These are phyloP conservation scores for Phyllosticta citribraziliensis DNA, from an alignment of 2,329 filamentous ascomycete genomes.

Conservation along the genomic window DNA sequence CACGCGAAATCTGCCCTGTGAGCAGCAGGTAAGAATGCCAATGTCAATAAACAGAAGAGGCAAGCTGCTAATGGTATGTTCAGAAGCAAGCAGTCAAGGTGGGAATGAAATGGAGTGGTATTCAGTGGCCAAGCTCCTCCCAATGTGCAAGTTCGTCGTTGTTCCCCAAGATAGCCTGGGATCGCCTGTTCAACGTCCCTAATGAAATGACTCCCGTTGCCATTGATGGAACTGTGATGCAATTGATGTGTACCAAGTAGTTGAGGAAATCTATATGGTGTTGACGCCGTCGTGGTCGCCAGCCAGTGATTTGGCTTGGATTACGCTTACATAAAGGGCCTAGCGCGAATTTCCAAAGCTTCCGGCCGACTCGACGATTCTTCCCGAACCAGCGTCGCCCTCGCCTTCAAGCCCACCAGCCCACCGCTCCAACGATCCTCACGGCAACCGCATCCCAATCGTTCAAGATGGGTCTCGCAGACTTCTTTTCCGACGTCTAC, in stretches of 20 bases:
- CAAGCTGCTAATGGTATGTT: no score
- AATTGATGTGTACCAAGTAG: background rate
- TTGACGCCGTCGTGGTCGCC: background rate
- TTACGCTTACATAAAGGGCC: slow-evolving; percentile 8
- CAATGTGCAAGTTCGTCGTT: no score
- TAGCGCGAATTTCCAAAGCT: slow-evolving; percentile 6
- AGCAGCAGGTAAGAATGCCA: no score
- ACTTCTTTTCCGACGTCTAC: slow-evolving; percentile 55
- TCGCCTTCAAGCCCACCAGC: background rate
- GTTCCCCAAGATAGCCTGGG: no score
- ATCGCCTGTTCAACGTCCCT: no score
- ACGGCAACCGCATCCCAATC: slow-evolving; percentile 8
- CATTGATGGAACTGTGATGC: background rate
- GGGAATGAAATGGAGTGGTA: no score
- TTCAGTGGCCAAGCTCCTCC: no score
- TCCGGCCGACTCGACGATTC: slow-evolving; percentile 9
- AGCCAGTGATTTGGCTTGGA: slow-evolving; percentile 8
- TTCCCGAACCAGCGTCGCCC: background rate
- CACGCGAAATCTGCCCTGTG: no score
- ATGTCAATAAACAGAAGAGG: no score
- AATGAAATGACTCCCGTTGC: no score
- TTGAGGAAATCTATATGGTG: background rate
- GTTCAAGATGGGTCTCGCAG: slow-evolving; percentile 49
- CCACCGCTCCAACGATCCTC: slow-evolving; percentile 5
- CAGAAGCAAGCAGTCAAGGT: no score